Percentiles rank a stretch among this genome's conserved stretches.
Conservation (phyloP, 2,329 filamentous ascomycete species). For the Arthrobotrys entomopaga region DNA sequence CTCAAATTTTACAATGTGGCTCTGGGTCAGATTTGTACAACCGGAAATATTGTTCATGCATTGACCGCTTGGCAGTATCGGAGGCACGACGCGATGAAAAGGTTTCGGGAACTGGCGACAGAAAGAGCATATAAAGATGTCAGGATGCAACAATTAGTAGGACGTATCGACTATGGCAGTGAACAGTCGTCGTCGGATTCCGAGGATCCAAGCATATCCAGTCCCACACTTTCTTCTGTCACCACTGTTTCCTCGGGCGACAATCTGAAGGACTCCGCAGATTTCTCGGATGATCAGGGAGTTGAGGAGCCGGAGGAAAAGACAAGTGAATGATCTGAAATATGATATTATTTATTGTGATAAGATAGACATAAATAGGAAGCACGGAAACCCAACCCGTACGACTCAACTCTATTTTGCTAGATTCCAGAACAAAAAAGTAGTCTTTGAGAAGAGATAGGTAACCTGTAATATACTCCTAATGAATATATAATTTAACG, state of each 20-base stretch:
- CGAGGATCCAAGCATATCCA: slow-evolving; percentile 14
- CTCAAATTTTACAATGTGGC: slow-evolving; percentile 38
- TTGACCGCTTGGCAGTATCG: slow-evolving; percentile 27
- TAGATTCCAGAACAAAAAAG: too few species aligned
- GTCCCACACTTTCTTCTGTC: slow-evolving; percentile 2
- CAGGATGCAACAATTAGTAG: slow-evolving; percentile 26
- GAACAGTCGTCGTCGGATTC: slow-evolving; percentile 32
- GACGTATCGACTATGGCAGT: not conserved
- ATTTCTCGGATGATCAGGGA: not conserved
- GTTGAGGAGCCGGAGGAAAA: too few species aligned
- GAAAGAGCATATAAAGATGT: slow-evolving; percentile 32
- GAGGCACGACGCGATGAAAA: slow-evolving; percentile 24
- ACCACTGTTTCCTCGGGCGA: not conserved
- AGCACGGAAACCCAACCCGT: too few species aligned
- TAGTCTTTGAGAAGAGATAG: too few species aligned
- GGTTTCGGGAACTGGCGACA: slow-evolving; percentile 14
- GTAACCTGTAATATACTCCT: too few species aligned
- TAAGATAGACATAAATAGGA: too few species aligned
- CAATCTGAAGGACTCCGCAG: not conserved
- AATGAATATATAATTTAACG: not conserved
- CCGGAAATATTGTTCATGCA: slow-evolving; percentile 25
- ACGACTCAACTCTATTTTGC: too few species aligned
- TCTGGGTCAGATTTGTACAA: slow-evolving; percentile 33
- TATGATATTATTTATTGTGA: too few species aligned
- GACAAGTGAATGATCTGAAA: too few species aligned